These are phyloP conservation scores for Pestalotiopsis sp. DNA, from an alignment of 2,329 filamentous ascomycete species.

Conservation along the genomic window DNA sequence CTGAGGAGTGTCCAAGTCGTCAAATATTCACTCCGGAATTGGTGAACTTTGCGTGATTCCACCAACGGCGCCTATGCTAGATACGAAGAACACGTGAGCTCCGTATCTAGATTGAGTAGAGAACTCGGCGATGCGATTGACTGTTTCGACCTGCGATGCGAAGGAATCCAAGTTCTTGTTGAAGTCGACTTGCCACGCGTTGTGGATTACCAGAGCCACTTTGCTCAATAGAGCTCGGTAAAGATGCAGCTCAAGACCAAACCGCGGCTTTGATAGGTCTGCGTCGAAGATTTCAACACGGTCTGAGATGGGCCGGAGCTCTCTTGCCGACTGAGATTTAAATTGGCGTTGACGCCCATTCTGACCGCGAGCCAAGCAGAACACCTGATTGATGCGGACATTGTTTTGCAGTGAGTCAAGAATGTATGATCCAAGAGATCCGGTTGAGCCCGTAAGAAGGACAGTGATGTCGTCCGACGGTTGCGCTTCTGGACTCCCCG, in stretches of 20 bases:
- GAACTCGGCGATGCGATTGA: slow-evolving; percentile 23
- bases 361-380: background rate
- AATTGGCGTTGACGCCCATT: background rate
- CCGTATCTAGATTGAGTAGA: slow-evolving; percentile 7
- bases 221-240: background rate
- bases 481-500: background rate
- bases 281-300: background rate
- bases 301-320: background rate
- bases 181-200: slow-evolving; percentile 29
- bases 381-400: background rate
- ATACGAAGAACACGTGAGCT: slow-evolving; percentile 23
- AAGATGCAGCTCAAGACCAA: background rate
- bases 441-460: background rate
- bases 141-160: slow-evolving; percentile 22
- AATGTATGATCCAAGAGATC: background rate
- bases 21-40: slow-evolving; percentile 20
- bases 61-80: slow-evolving; percentile 22
- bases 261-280: background rate
- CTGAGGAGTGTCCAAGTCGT: slow-evolving; percentile 11
- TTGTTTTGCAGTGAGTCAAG: background rate
- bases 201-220: slow-evolving; percentile 21
- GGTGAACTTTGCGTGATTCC: slow-evolving; percentile 6
- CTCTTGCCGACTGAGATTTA: background rate
- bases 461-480: background rate
- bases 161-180: slow-evolving; percentile 22